Percentiles rank a stretch among this genome's conserved stretches.
phyloP scores from a whole-genome alignment of 352 stramenopile genomes.

The Phytopythium montanum region DNA sequence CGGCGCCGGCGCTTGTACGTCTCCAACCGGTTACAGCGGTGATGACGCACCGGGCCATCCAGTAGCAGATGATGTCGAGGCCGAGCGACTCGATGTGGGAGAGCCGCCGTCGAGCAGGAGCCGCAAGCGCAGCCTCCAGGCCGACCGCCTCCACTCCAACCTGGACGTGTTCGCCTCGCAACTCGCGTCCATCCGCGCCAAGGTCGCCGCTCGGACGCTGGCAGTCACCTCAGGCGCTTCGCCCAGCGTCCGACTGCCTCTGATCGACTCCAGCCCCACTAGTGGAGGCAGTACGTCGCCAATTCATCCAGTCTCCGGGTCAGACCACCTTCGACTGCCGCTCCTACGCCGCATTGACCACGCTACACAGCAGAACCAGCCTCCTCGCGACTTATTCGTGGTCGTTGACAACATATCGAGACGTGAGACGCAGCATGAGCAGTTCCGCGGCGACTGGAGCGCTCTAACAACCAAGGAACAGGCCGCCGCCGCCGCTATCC shows the following conservation, averaged over 20 bases:
- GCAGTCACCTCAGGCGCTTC: too few relatives aligned
- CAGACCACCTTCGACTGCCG: slow-evolving; percentile 23
- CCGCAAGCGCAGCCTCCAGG: not conserved
- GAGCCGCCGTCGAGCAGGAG: not conserved
- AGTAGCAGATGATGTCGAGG: not conserved
- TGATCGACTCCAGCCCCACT: slow-evolving; percentile 1
- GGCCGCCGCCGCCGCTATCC: slow-evolving; percentile 19
- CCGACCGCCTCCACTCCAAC: not conserved
- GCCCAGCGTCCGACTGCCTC: slow-evolving; percentile 11
- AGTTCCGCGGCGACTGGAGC: slow-evolving; percentile 28
- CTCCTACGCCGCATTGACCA: slow-evolving; percentile 26
- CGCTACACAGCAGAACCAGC: slow-evolving; percentile 12
- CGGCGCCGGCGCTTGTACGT: not conserved
- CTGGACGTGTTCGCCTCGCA: slow-evolving; percentile 1
- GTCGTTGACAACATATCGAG: slow-evolving; percentile 35
- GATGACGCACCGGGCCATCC: accelerated
- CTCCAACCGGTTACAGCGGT: not conserved
- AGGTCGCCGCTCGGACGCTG: not conserved
- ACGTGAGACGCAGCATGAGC: slow-evolving; percentile 20
- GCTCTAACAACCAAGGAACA: slow-evolving; percentile 26
- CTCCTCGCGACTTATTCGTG: slow-evolving; percentile 19
- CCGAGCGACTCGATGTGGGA: not conserved
- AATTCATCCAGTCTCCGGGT: not conserved
- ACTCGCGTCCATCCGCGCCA: not conserved
- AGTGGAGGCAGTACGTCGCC: not conserved